phyloP scores from a whole-genome alignment of 2,329 filamentous ascomycete species.

The Septoria petroselini region DNA sequence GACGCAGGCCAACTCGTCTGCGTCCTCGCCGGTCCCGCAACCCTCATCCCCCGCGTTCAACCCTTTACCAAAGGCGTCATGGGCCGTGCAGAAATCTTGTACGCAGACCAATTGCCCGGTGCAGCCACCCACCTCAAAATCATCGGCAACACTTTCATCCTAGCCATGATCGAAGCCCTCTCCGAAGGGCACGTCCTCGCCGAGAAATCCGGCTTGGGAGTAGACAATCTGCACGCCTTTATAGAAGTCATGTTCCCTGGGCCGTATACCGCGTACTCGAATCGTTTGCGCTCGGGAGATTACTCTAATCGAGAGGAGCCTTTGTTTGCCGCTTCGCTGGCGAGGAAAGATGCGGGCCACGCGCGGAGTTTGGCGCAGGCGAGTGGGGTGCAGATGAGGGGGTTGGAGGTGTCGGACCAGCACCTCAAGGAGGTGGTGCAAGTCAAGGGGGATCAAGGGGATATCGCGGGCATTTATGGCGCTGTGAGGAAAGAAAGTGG shows the following conservation, averaged over 20 bases:
- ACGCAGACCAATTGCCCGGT: slow-evolving; percentile 64
- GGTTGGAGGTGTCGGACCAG: slow-evolving; percentile 63
- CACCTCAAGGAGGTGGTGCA: slow-evolving; percentile 69
- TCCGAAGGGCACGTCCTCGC: slow-evolving; percentile 75
- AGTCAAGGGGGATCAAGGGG: slow-evolving; percentile 66
- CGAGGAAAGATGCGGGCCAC: slow-evolving; percentile 77
- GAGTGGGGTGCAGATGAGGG: slow-evolving; percentile 61
- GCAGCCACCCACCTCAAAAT: slow-evolving; percentile 72
- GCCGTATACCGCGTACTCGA: slow-evolving; percentile 70
- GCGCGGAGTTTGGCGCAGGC: slow-evolving; percentile 63
- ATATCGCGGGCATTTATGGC: slow-evolving; percentile 81
- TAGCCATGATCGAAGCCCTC: slow-evolving; percentile 77
- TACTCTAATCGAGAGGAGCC: slow-evolving; percentile 74
- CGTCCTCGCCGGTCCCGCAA: slow-evolving; percentile 65
- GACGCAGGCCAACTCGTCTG: slow-evolving; percentile 68
- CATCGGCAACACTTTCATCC: slow-evolving; percentile 80
- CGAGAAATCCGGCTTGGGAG: slow-evolving; percentile 75
- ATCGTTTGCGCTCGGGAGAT: slow-evolving; percentile 70
- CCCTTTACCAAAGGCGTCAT: slow-evolving; percentile 73
- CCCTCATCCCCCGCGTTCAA: slow-evolving; percentile 60
- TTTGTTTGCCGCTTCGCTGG: slow-evolving; percentile 78
- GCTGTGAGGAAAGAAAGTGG: slow-evolving; percentile 71
- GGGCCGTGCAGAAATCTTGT: slow-evolving; percentile 65
- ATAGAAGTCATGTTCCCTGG: slow-evolving; percentile 73
- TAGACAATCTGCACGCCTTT: slow-evolving; percentile 66